These are phyloP conservation scores for Sarcocystis neurona DNA, from an alignment of 169 alveolate species.

Conservation along the genomic window DNA sequence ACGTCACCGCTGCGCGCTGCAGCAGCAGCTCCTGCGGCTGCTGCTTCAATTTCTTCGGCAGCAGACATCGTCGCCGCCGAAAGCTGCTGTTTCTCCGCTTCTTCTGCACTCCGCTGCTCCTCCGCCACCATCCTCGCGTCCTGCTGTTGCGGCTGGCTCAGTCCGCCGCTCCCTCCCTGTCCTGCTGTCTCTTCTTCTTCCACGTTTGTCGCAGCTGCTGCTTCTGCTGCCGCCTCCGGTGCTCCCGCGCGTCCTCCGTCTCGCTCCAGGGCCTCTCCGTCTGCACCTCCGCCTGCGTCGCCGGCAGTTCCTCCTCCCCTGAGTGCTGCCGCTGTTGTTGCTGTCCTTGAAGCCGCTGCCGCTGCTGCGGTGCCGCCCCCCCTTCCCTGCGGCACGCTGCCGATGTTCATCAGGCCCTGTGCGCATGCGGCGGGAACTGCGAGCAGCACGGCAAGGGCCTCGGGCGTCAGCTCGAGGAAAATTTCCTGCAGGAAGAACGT, in stretches of 20 bases:
- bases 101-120: background rate
- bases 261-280: constrained; percentile 6
- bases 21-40: constrained; percentile 61
- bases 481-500: constrained; percentile 77
- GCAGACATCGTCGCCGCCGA: constrained; percentile 66
- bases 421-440: constrained; percentile 79
- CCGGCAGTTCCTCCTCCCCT: background rate
- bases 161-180: constrained; percentile 26
- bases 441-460: constrained; percentile 76
- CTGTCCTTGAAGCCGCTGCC: background rate
- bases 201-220: constrained; percentile 62
- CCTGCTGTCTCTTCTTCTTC: constrained; percentile 35
- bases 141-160: constrained; percentile 43
- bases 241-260: background rate
- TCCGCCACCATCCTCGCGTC: constrained; percentile 32
- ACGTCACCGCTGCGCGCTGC: constrained; percentile 19
- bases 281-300: background rate
- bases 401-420: constrained; percentile 63
- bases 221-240: background rate
- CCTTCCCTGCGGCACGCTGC: constrained; percentile 3
- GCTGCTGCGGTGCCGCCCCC: constrained; percentile 11
- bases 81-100: constrained; percentile 60
- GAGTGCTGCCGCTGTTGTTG: constrained; percentile 15
- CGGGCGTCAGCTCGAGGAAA: constrained; percentile 80
- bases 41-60: constrained; percentile 58